Evolutionary conservation across 2,329 filamentous ascomycete genomes (phyloP).

Genomic region (Pseudogymnoascus destructans): DNA sequence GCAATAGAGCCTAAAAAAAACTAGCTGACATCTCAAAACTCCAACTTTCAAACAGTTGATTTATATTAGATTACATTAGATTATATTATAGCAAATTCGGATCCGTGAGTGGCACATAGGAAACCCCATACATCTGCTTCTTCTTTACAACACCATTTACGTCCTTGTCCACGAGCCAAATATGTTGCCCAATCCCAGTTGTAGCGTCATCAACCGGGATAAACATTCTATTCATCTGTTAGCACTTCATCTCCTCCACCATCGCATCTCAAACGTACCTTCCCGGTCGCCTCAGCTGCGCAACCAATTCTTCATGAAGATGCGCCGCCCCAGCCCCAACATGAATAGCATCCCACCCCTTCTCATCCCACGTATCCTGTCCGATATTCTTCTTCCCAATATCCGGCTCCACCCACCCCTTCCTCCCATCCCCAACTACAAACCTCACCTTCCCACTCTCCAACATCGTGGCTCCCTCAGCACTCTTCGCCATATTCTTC

Average conservation of each 20-base stretch:
- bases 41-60: not conserved
- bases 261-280: constrained; percentile 29
- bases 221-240: constrained; percentile 43
- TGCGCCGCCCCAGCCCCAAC: constrained; percentile 75
- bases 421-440: constrained; percentile 60
- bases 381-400: constrained; percentile 28
- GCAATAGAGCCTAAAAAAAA: not conserved
- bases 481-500: constrained; percentile 51
- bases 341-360: constrained; percentile 82
- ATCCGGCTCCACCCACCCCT: constrained; percentile 41
- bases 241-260: constrained; percentile 10
- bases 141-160: constrained; percentile 45
- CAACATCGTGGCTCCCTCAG: constrained; percentile 45
- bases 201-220: constrained; percentile 55
- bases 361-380: constrained; percentile 31
- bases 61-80: not conserved
- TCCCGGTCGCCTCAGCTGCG: constrained; percentile 68
- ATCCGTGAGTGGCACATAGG: constrained; percentile 68
- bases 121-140: constrained; percentile 54
- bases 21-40: not conserved
- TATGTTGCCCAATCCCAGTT: constrained; percentile 41
- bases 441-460: constrained; percentile 54
- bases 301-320: constrained; percentile 58
- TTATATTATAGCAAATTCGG: constrained; percentile 25
- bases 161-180: constrained; percentile 66